These are phyloP conservation scores for Dimocarpus longan DNA, from an alignment of 345 rosid species.

Conservation along the genomic window DNA sequence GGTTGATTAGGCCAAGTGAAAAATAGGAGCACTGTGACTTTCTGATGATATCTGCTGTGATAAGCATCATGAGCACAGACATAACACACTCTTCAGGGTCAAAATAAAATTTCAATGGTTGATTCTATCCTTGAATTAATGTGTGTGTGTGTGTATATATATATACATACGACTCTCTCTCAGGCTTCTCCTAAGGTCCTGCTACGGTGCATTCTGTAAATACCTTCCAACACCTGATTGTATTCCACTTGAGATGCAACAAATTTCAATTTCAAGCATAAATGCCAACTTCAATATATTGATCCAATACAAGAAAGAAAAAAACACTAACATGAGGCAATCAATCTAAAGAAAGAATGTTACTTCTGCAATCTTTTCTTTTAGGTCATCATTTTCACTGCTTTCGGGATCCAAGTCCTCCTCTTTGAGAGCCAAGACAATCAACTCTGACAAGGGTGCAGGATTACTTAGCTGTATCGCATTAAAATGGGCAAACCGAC, in stretches of 20 bases:
- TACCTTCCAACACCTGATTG: background rate
- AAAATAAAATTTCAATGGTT: background rate
- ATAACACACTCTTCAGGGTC: background rate
- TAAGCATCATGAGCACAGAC: background rate
- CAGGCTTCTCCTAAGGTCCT: background rate
- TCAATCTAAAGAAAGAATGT: slow-evolving; percentile 22
- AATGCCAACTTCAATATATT: background rate
- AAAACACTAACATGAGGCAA: slow-evolving; percentile 4
- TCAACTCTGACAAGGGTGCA: slow-evolving; percentile 71
- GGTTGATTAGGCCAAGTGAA: background rate
- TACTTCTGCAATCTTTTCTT: slow-evolving; percentile 87
- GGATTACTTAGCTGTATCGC: slow-evolving; percentile 86
- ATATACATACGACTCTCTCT: too few species aligned
- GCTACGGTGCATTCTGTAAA: background rate
- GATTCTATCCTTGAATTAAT: background rate
- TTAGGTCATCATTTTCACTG: slow-evolving; percentile 66
- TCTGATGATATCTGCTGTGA: background rate
- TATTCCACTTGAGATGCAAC: background rate
- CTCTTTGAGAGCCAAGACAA: slow-evolving; percentile 83
- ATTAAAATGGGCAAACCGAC: slow-evolving; percentile 87
- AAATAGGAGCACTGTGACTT: background rate
- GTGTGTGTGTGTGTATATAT: background rate
- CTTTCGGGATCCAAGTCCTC: slow-evolving; percentile 72
- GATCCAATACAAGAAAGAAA: slow-evolving; percentile 4
- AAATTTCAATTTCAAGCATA: background rate